Evolutionary conservation across 176 grass and related monocot species (phyloP), one percentile per base, ranked within the genome.

Genomic region (Poa annua): DNA sequence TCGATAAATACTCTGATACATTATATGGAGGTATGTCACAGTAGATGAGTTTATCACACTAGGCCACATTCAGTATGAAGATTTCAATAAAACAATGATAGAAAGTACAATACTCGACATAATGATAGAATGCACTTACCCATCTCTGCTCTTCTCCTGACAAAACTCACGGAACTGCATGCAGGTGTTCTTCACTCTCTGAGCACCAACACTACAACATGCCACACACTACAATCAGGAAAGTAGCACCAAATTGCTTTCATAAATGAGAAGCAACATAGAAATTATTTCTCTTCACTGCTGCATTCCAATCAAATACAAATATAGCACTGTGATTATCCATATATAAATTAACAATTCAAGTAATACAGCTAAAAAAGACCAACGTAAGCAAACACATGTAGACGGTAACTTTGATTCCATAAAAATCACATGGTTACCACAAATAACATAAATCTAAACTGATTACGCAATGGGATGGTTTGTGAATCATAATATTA

Each of bases 181-280:
- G 20, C 91, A 92, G 4, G 74, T 82, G 10, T 86, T 62, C 59
- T 83, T 89, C 22, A 97, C 91, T 67, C 87, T 90, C 47, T 57
- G 55, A 38, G 89, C 91, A 53, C 94, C 94, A 56, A 97, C 87
- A 76, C 94, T 97, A 73, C 38, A 78, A 85, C 59, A 67, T 34
- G 47, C 26, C 82, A 50, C 48, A 62, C 88, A 36, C 39, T 24
- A 77, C 42, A 81, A 76, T 75, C 52, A 82, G 19, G 67, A 85
- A 66, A 11, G 19, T 20, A 7, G 24, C 56, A 69, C 1, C 41
- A 57, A 79, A 82, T 9, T 45, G 11, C 3, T 74, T 74, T 24
- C 44, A 71, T 63, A 47, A 36, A 61, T 32, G 51, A 70, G 65
- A 11, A 26, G 25, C 2, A 11, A 0, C 4, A 21, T 78, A 8